phyloP scores from a whole-genome alignment of 2,329 filamentous ascomycete species.

The Aureobasidium sp. region DNA sequence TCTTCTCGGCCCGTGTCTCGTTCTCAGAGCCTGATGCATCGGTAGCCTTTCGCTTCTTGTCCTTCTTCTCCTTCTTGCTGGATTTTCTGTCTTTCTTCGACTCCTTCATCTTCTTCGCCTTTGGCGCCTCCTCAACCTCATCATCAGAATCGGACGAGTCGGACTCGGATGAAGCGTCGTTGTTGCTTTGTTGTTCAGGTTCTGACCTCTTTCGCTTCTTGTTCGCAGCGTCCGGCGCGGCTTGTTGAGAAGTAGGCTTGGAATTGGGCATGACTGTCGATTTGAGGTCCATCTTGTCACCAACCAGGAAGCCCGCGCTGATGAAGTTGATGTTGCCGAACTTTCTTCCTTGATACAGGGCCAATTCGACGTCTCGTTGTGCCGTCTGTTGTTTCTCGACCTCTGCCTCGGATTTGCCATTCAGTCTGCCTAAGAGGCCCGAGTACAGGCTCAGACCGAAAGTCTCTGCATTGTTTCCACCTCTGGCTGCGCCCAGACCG shows the following conservation, averaged over 20 bases:
- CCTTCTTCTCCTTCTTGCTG: slow-evolving; percentile 24
- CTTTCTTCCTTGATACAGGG: slow-evolving; percentile 63
- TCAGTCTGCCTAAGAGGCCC: slow-evolving; percentile 76
- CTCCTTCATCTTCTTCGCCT: slow-evolving; percentile 19
- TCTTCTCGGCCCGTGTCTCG: slow-evolving; percentile 17
- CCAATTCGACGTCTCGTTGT: slow-evolving; percentile 61
- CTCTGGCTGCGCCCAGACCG: slow-evolving; percentile 74
- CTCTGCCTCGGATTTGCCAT: slow-evolving; percentile 72
- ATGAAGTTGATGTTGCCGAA: slow-evolving; percentile 82
- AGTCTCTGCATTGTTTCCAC: slow-evolving; percentile 58
- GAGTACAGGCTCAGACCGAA: slow-evolving; percentile 84
- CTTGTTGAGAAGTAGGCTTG: slow-evolving; percentile 31
- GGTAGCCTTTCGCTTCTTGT: slow-evolving; percentile 18
- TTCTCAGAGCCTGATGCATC: slow-evolving; percentile 12
- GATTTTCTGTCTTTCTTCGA: slow-evolving; percentile 29
- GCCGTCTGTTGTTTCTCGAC: slow-evolving; percentile 62
- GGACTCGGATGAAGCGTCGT: slow-evolving; percentile 17
- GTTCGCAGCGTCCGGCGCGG: slow-evolving; percentile 2
- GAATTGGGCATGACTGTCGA: slow-evolving; percentile 23
- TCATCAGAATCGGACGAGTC: slow-evolving; percentile 15
- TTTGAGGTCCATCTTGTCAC: slow-evolving; percentile 43
- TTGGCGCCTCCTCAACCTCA: slow-evolving; percentile 19
- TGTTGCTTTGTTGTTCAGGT: slow-evolving; percentile 21
- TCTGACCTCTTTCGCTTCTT: slow-evolving; percentile 13
- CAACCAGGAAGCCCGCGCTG: slow-evolving; percentile 64